Percentiles rank a stretch among this genome's conserved stretches.
Conservation (phyloP, 73 alveolate genomes). For the Tetrahymena elliotti region DNA sequence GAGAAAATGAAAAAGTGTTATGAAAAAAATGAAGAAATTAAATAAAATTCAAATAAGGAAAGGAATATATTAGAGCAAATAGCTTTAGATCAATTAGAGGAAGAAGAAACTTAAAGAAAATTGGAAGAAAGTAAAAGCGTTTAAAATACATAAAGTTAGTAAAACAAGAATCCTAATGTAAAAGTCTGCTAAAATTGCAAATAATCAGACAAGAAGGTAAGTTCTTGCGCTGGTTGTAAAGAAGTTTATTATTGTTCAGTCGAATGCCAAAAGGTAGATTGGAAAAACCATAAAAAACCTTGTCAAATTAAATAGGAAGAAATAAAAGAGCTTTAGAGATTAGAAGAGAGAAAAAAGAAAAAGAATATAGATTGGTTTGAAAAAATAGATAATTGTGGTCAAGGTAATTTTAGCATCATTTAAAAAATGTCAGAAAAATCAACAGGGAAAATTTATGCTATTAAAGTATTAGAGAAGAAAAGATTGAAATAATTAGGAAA, state of each 20-base stretch:
- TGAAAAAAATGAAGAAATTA: not conserved
- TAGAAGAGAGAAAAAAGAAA: slow-evolving; percentile 23
- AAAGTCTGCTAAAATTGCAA: not conserved
- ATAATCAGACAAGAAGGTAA: not conserved
- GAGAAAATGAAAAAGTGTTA: not conserved
- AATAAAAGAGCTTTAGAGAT: not conserved
- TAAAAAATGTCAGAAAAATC: slow-evolving; percentile 30
- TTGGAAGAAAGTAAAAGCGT: not conserved
- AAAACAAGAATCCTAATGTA: not conserved
- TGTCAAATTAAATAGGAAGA: slow-evolving; percentile 17
- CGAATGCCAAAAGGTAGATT: slow-evolving; percentile 37
- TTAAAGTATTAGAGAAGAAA: slow-evolving; percentile 30
- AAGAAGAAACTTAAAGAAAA: not conserved
- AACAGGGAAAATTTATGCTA: slow-evolving; percentile 40
- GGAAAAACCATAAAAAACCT: slow-evolving; percentile 40
- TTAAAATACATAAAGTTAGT: not conserved
- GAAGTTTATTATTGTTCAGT: slow-evolving; percentile 33
- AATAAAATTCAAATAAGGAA: not conserved
- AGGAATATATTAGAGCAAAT: not conserved
- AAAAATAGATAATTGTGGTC: slow-evolving; percentile 36
- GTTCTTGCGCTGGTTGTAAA: slow-evolving; percentile 39
- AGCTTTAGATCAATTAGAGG: not conserved
- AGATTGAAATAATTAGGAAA: slow-evolving; percentile 33
- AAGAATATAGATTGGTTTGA: slow-evolving; percentile 19
- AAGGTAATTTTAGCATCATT: slow-evolving; percentile 50